phyloP scores from a whole-genome alignment of 2,329 filamentous ascomycete species.

The Neobulgaria alba region DNA sequence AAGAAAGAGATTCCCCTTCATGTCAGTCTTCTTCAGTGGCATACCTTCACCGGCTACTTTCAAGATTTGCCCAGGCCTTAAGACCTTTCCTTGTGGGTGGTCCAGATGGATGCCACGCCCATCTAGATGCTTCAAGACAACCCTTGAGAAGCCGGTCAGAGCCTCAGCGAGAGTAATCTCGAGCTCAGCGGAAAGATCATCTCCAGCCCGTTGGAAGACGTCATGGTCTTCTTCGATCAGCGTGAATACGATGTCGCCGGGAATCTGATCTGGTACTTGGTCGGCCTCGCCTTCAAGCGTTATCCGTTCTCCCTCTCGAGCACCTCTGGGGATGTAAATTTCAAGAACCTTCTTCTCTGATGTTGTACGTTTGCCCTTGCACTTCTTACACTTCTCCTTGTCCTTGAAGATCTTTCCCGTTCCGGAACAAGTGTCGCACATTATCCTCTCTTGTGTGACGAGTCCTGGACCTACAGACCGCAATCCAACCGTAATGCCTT shows the following conservation, averaged over 20 bases:
- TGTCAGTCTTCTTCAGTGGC: conserved; percentile 80
- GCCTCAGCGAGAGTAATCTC: conserved; percentile 77
- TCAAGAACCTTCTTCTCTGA: conserved; percentile 91
- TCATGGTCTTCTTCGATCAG: conserved; percentile 76
- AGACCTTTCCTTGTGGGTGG: conserved; percentile 71
- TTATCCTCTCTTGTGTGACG: conserved; percentile 68
- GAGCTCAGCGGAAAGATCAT: conserved; percentile 76
- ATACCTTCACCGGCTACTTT: conserved; percentile 88
- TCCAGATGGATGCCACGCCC: conserved; percentile 79
- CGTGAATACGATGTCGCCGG: conserved; percentile 88
- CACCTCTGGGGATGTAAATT: conserved; percentile 88
- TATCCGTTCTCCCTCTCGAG: conserved; percentile 80
- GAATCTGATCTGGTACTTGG: conserved; percentile 78
- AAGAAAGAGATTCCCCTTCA: conserved; percentile 80
- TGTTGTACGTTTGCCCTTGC: conserved; percentile 82
- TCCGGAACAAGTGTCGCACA: conserved; percentile 77
- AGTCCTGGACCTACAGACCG: conserved; percentile 80
- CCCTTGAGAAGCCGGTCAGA: conserved; percentile 79
- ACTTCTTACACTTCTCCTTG: conserved; percentile 98
- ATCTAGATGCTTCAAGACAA: conserved; percentile 87
- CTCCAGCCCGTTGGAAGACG: conserved; percentile 70
- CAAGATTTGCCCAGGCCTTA: conserved; percentile 76
- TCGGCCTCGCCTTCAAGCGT: conserved; percentile 90
- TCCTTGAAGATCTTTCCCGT: conserved; percentile 84
- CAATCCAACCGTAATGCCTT: conserved; percentile 67